Percentiles rank a stretch among this genome's conserved stretches.
These are phyloP conservation scores for Dictyostelium gargantuum DNA, from an alignment of 208 protist genomes.

Conservation along the genomic window DNA sequence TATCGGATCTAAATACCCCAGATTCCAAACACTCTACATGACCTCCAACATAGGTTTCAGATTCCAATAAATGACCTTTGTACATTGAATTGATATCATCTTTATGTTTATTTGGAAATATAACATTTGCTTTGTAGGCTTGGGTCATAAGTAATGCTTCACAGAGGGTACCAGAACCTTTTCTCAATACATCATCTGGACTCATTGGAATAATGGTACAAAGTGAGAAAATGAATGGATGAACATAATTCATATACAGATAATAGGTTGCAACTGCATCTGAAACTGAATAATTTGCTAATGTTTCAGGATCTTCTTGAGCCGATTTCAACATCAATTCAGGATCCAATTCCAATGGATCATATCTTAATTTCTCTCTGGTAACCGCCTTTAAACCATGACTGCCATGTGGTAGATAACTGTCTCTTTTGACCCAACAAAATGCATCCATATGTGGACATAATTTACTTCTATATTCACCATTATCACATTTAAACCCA, in stretches of 20 bases:
- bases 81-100: slow-evolving; percentile 84
- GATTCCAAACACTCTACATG: slow-evolving; percentile 88
- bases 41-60: slow-evolving; percentile 99
- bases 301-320: slow-evolving; percentile 90
- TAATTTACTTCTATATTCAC: slow-evolving; percentile 94
- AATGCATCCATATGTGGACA: slow-evolving; percentile 98
- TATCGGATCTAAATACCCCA: slow-evolving; percentile 97
- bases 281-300: slow-evolving; percentile 99
- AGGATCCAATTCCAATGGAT: slow-evolving; percentile 99
- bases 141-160: slow-evolving; percentile 98
- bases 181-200: slow-evolving; percentile 98
- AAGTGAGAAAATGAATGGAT: slow-evolving; percentile 99
- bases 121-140: slow-evolving; percentile 96
- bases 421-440: slow-evolving; percentile 99
- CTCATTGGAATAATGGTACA: slow-evolving; percentile 99
- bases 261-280: slow-evolving; percentile 99
- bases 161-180: slow-evolving; percentile 98
- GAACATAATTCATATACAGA: slow-evolving; percentile 99
- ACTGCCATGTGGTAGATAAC: slow-evolving; percentile 99
- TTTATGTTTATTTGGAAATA: slow-evolving; percentile 99
- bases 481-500: slow-evolving; percentile 85
- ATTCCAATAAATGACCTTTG: slow-evolving; percentile 98
- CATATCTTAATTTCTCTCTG: slow-evolving; percentile 98
- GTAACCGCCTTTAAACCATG: slow-evolving; percentile 97
- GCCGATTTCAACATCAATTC: slow-evolving; percentile 99